Evolutionary conservation across 768 basidiomycete species (phyloP), one percentile per base, ranked within the genome.

Genomic region (Podaxis carcinomalis): DNA sequence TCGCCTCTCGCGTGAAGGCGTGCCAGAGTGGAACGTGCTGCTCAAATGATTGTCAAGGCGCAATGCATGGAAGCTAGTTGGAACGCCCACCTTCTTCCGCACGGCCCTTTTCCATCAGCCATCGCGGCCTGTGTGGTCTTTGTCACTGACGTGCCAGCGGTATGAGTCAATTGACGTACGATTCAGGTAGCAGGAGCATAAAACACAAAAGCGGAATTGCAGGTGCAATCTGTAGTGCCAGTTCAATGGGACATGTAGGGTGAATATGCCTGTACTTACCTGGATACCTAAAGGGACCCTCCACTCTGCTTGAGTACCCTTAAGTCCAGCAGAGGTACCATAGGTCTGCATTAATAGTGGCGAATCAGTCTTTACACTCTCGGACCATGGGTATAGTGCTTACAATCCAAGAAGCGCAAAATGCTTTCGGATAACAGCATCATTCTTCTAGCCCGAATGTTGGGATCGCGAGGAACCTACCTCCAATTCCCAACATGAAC

Each of bases 1-100:
- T 84, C 69, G 1, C 82, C 83, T 39, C 77, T 68, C 1, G 84
- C 79, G 55, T 86, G 84, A 1, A 86, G 75, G 4, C 81, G 76
- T 3, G 80, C 83, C 28, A 85, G 76, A 19, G 74, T 75, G n/a
- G 62, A 56, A 10, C 68, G 70, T 1, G 77, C 77, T 77, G 49
- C 7, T 19, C 16, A 3, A 11, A 28, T 56, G 1, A 46, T 16
- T 0, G 11, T 47, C 1, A 47, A 27, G 11, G 49, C 19, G 47
- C 39, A 35, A 39, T 2, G 40, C 0, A 35, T 13, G 11, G 14
- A 49, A 53, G 37, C 5, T 9, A 10, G 54, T 5, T n/a, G 6
- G 47, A 19, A 32, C 3, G 64, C 66, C 3, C 60, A 65, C 78
- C 78, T 64, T 83, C 82, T 3, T 82, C 77, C 37, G 77, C 67